Evolutionary conservation across 1,284 basidiomycete species (phyloP).

Genomic region (Albatrellus sp.): DNA sequence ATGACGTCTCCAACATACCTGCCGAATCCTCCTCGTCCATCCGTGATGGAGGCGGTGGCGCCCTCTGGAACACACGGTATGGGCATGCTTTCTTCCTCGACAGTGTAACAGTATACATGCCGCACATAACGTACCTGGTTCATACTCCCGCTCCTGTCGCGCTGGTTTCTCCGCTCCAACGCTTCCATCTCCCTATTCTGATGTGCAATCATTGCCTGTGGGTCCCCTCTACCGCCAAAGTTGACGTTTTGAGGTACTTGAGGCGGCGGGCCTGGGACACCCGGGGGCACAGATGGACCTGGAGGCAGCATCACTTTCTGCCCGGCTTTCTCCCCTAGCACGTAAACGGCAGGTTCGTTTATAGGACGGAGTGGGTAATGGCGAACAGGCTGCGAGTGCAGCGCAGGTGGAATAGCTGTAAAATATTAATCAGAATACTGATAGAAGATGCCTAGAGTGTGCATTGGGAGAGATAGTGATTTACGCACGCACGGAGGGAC

Average conservation of each 20-base stretch:
- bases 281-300: conserved; percentile 20
- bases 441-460: background rate
- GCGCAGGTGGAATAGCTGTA: conserved; percentile 9
- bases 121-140: conserved; percentile 7
- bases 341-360: conserved; percentile 52
- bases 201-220: conserved; percentile 56
- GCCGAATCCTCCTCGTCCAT: conserved; percentile 60
- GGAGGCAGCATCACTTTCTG: conserved; percentile 23
- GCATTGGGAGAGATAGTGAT: background rate
- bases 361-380: conserved; percentile 54
- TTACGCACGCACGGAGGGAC: conserved; percentile 43
- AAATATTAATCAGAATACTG: background rate
- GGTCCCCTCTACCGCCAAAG: conserved; percentile 18
- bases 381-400: conserved; percentile 37
- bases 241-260: conserved; percentile 8
- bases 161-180: conserved; percentile 43
- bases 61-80: conserved; percentile 8
- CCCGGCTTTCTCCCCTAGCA: conserved; percentile 45
- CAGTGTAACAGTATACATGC: background rate
- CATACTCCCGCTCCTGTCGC: conserved; percentile 16
- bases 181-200: conserved; percentile 61
- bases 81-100: conserved; percentile 16
- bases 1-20: conserved; percentile 24
- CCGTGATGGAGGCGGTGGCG: conserved; percentile 23
- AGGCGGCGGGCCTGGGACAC: conserved; percentile 7